Evolutionary conservation across 1,139 yeast species (phyloP).

Genomic region (Suhomyces atakaporum): DNA sequence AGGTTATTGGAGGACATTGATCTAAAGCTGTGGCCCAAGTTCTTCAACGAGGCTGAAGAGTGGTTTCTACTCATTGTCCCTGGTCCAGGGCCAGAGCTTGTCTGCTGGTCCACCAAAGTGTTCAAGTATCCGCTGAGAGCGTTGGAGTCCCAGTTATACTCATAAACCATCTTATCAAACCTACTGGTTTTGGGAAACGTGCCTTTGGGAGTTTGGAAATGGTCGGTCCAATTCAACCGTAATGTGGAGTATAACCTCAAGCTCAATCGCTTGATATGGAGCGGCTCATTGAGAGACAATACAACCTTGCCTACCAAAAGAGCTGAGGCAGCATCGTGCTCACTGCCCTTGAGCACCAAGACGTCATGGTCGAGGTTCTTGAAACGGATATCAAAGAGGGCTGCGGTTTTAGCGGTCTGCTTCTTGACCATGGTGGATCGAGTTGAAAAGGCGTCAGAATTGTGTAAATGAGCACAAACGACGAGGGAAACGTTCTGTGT

Average conservation of each 20-base stretch:
- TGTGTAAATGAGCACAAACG: no score
- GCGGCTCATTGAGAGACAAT: slow-evolving; percentile 73
- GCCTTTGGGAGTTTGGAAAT: slow-evolving; percentile 48
- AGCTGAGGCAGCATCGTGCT: slow-evolving; percentile 77
- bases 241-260: slow-evolving; percentile 67
- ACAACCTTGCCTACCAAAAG: slow-evolving; percentile 77
- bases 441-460: no score
- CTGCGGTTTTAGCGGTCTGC: slow-evolving; percentile 26
- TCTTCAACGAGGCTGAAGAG: slow-evolving; percentile 40
- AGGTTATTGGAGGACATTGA: slow-evolving; percentile 37
- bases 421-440: slow-evolving; percentile 17
- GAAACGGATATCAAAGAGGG: slow-evolving; percentile 63
- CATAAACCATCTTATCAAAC: slow-evolving; percentile 68
- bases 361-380: slow-evolving; percentile 77
- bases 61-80: slow-evolving; percentile 22
- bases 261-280: slow-evolving; percentile 62
- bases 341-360: slow-evolving; percentile 74
- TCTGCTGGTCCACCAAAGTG: slow-evolving; percentile 32
- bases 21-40: slow-evolving; percentile 30
- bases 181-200: slow-evolving; percentile 51
- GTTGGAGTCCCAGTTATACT: slow-evolving; percentile 73
- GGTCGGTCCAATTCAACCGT: slow-evolving; percentile 59
- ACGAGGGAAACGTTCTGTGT: no score
- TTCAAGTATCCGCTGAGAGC: slow-evolving; percentile 45
- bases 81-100: slow-evolving; percentile 8